phyloP scores from a whole-genome alignment of 2,329 filamentous ascomycete species.

The Aspergillus sp. region DNA sequence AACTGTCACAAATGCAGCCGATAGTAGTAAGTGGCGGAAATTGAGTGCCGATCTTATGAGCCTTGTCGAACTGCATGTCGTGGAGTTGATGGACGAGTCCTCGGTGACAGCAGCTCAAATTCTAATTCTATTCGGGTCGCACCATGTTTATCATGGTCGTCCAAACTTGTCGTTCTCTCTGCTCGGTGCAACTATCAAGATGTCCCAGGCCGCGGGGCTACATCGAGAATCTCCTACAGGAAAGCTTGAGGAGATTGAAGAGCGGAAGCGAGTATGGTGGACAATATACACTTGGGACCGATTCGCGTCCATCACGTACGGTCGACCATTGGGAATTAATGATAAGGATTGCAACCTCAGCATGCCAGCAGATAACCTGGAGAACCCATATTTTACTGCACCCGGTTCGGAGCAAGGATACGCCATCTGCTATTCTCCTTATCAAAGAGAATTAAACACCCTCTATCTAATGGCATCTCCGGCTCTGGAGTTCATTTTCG shows the following conservation, averaged over 20 bases:
- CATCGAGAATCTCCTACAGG: constrained; percentile 32
- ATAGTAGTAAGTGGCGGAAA: constrained; percentile 16
- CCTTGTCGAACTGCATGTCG: constrained; percentile 35
- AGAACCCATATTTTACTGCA: constrained; percentile 32
- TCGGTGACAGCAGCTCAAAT: constrained; percentile 41
- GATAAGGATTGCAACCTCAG: constrained; percentile 42
- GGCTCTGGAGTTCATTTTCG: constrained; percentile 27
- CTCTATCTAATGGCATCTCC: constrained; percentile 28
- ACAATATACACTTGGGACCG: constrained; percentile 47
- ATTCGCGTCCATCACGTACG: constrained; percentile 46
- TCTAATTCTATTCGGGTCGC: constrained; percentile 44
- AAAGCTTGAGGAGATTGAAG: constrained; percentile 31
- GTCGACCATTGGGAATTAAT: constrained; percentile 44
- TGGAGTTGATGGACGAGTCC: constrained; percentile 46
- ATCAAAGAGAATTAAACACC: constrained; percentile 27
- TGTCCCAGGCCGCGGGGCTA: constrained; percentile 37
- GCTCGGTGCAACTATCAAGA: constrained; percentile 41
- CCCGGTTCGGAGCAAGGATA: constrained; percentile 2
- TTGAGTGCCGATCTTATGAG: constrained; percentile 21
- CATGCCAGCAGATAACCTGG: constrained; percentile 38
- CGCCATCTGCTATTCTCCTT: constrained; percentile 25
- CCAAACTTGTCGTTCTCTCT: constrained; percentile 44
- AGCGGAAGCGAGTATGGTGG: constrained; percentile 46
- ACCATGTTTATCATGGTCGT: constrained; percentile 46
- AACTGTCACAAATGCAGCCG: constrained; percentile 15